Conservation (phyloP, 2,329 filamentous ascomycete genomes). For the Trichoderma sp. region DNA sequence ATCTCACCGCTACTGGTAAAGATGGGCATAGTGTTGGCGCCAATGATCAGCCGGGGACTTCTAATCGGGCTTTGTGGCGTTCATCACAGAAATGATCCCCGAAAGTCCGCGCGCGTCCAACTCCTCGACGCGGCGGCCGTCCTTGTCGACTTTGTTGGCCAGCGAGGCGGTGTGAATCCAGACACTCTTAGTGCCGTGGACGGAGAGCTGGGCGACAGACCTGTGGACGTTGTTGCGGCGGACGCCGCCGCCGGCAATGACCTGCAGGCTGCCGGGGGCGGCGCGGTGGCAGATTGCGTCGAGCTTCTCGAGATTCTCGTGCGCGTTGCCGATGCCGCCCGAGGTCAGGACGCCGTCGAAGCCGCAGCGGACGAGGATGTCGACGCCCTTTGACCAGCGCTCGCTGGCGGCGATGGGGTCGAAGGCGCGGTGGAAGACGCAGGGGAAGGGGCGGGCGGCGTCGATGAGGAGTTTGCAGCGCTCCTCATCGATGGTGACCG, state of each 20-base stretch:
- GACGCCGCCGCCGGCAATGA: conserved; percentile 53
- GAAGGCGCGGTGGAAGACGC: conserved; percentile 57
- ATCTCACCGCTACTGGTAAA: not conserved
- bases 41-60: conserved; percentile 30
- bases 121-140: conserved; percentile 24
- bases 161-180: conserved; percentile 49
- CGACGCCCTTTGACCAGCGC: conserved; percentile 28
- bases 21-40: conserved; percentile 23
- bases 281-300: conserved; percentile 34
- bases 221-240: conserved; percentile 39
- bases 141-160: conserved; percentile 2
- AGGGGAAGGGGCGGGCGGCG: conserved; percentile 41
- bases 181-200: conserved; percentile 25
- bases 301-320: conserved; percentile 40
- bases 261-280: conserved; percentile 37
- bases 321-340: conserved; percentile 45
- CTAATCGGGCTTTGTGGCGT: conserved; percentile 28
- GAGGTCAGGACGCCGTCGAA: conserved; percentile 54
- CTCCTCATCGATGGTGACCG: conserved; percentile 38
- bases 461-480: conserved; percentile 41
- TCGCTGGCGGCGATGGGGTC: conserved; percentile 42
- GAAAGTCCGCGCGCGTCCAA: conserved; percentile 27
- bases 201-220: conserved; percentile 30
- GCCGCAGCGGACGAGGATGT: conserved; percentile 40
- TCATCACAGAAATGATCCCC: conserved; percentile 25